Evolutionary conservation across 1,284 basidiomycete genomes (phyloP).

Genomic region (Marasmius tenuissimus): DNA sequence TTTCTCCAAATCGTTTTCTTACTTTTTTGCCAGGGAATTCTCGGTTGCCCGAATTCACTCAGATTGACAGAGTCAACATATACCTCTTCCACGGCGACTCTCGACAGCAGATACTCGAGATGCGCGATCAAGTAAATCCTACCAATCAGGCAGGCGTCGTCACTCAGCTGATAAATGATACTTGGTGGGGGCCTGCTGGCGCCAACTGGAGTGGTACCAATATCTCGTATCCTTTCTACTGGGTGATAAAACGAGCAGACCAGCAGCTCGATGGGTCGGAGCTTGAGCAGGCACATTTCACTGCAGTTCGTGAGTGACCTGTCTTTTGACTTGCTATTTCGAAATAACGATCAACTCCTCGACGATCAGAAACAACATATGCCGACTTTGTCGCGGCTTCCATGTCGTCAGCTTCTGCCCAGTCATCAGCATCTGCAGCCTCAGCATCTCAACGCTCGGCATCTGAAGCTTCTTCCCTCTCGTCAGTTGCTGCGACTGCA

Average conservation of each 20-base stretch:
- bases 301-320: constrained; percentile 67
- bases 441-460: constrained; percentile 36
- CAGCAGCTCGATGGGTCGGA: constrained; percentile 51
- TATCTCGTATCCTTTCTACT: constrained; percentile 67
- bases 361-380: constrained; percentile 64
- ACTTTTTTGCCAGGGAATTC: constrained; percentile 42
- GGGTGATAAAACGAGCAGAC: constrained; percentile 57
- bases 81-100: constrained; percentile 61
- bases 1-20: constrained; percentile 1
- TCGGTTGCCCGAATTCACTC: constrained; percentile 43
- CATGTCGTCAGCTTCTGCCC: constrained; percentile 38
- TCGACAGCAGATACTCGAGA: constrained; percentile 44
- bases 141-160: constrained; percentile 52
- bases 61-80: constrained; percentile 51
- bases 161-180: constrained; percentile 63
- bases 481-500: constrained; percentile 24
- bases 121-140: constrained; percentile 45
- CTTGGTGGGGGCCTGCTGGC: constrained; percentile 67
- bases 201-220: constrained; percentile 50
- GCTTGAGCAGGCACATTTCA: constrained; percentile 67
- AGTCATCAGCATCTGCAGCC: constrained; percentile 30
- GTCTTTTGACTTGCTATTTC: background rate
- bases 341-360: constrained; percentile 4
- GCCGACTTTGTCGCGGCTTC: constrained; percentile 60
- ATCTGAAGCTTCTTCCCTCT: constrained; percentile 30